These are phyloP conservation scores for Crataegus laevigata DNA, from an alignment of 306 rosid species.

Conservation along the genomic window DNA sequence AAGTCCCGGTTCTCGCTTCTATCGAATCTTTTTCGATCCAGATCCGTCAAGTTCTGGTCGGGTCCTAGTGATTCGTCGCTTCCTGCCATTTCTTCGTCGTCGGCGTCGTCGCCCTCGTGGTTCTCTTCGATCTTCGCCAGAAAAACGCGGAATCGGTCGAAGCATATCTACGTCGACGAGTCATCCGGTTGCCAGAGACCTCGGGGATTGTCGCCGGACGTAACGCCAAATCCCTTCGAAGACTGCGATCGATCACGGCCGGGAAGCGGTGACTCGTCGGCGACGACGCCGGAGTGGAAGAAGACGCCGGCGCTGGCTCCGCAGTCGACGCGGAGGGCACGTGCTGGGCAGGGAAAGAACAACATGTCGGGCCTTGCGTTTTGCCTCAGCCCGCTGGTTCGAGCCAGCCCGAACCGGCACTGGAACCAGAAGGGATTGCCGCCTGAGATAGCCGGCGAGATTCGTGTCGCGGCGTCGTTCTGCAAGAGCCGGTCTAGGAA, in stretches of 20 bases:
- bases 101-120: constrained; percentile 55
- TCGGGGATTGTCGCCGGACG: constrained; percentile 78
- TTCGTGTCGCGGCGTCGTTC: constrained; percentile 54
- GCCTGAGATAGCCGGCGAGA: constrained; percentile 49
- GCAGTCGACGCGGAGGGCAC: constrained; percentile 39
- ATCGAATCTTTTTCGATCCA: constrained; percentile 29
- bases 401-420: constrained; percentile 70
- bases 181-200: constrained; percentile 15
- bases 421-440: constrained; percentile 57
- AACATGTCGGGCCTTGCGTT: constrained; percentile 58
- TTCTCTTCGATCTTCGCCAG: constrained; percentile 44
- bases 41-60: constrained; percentile 39
- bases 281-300: constrained; percentile 50
- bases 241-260: constrained; percentile 42
- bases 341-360: constrained; percentile 32
- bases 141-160: constrained; percentile 30
- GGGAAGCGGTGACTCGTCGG: constrained; percentile 51
- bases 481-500: constrained; percentile 78
- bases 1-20: constrained; percentile 36
- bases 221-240: background rate
- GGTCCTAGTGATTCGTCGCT: constrained; percentile 20
- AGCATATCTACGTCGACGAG: constrained; percentile 7
- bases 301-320: constrained; percentile 43
- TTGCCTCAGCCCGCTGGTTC: constrained; percentile 80
- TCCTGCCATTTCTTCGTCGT: constrained; percentile 16